Base-by-base conservation (phyloP, 768 basidiomycete genomes). In the Boletus barrowsii region DNA sequence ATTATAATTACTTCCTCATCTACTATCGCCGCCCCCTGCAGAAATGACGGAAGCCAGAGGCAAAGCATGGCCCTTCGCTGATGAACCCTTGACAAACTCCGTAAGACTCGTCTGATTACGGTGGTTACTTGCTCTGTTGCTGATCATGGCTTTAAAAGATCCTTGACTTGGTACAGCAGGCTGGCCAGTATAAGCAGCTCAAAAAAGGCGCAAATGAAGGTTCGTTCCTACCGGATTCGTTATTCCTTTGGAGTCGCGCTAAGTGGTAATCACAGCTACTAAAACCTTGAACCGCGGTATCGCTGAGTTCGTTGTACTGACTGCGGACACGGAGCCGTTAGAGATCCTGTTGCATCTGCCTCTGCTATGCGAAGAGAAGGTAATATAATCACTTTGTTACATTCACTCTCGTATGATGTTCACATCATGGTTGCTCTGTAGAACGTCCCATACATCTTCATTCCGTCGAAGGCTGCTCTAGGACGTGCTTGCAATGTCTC, bases 151-250 rank as follows among this genome's bases (percentile, higher is more conserved):
- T 41, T 33, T 35, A 18, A 51, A 63, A 96, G 93, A 97, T 98
- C 66, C 82, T 99, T 51, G 96, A 98, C 67, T 80, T 98, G 53
- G 89, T 97, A 32, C 93, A 97, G 70, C 91, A 96, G 74, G 95
- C 96, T 40, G 79, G 83, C n/a, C 88, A 94, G 73, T 97, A 96
- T 79, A 98, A 98, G 76, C 95, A 98, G 73, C 76, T 98, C 45
- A 98, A 98, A 78, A 98, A 98, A 77, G 96, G 97, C 57, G 97
- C 97, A 41, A 99, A 99, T 74, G 97, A 99, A 83, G 90, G 92
- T 90, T 46, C 35, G 79, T 29, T 48, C 32, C n/a, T 35, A 10
- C 10, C n/a, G n/a, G 3, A 15, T 26, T 26, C n/a, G 29, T 49
- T 22, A 14, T 35, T 51, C 50, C 44, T 46, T 24, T n/a, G 42